These are phyloP conservation scores for Tetrapisispora arboricola DNA, from an alignment of 805 yeast species.

Conservation along the genomic window DNA sequence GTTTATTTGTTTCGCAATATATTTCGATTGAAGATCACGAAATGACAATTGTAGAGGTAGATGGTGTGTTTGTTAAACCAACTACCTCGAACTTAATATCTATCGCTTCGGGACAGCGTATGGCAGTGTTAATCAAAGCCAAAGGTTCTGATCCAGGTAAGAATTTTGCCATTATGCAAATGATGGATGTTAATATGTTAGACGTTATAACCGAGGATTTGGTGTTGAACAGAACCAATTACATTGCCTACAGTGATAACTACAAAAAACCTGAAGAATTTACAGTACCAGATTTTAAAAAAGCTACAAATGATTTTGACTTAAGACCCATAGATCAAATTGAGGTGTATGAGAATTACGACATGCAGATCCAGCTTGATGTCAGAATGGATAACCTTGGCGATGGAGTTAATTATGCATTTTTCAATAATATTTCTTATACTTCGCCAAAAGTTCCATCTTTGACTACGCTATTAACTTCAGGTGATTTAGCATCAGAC, in stretches of 20 bases:
- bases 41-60: constrained; percentile 63
- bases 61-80: constrained; percentile 60
- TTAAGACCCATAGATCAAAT: constrained; percentile 35
- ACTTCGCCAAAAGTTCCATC: constrained; percentile 65
- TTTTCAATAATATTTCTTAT: constrained; percentile 59
- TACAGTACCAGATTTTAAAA: constrained; percentile 16
- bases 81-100: constrained; percentile 45
- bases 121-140: constrained; percentile 56
- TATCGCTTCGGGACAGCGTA: constrained; percentile 73
- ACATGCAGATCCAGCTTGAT: constrained; percentile 47
- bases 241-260: constrained; percentile 39
- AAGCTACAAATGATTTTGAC: constrained; percentile 28
- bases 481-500: constrained; percentile 48
- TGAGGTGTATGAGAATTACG: constrained; percentile 47
- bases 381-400: constrained; percentile 59
- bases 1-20: constrained; percentile 67
- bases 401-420: constrained; percentile 68
- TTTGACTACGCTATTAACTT: constrained; percentile 48
- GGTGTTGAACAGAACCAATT: constrained; percentile 44
- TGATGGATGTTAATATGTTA: constrained; percentile 56
- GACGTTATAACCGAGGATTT: constrained; percentile 56
- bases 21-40: constrained; percentile 59
- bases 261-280: constrained; percentile 23
- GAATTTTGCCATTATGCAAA: constrained; percentile 53
- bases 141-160: constrained; percentile 31